Conservation (phyloP, 352 stramenopile species). For the Phytophthora sp. region DNA sequence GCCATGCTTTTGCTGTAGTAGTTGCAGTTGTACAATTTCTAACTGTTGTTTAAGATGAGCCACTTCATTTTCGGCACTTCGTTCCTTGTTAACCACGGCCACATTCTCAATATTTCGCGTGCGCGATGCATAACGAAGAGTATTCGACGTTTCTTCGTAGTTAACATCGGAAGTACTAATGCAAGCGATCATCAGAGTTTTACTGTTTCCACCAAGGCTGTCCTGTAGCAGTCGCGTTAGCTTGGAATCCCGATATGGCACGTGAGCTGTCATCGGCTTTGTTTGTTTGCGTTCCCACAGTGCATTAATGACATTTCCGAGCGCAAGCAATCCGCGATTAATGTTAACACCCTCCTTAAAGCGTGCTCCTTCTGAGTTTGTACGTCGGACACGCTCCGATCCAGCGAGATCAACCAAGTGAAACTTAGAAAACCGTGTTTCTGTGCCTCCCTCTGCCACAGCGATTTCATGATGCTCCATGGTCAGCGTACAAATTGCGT, state of each 20-base stretch:
- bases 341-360: conserved; percentile 95
- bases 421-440: conserved; percentile 87
- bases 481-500: conserved; percentile 89
- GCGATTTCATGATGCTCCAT: conserved; percentile 73
- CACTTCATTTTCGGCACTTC: conserved; percentile 87
- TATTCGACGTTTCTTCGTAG: conserved; percentile 96
- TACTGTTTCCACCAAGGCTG: conserved; percentile 90
- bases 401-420: conserved; percentile 96
- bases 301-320: conserved; percentile 96
- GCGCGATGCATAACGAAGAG: conserved; percentile 94
- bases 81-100: conserved; percentile 96
- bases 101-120: conserved; percentile 99
- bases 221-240: conserved; percentile 91
- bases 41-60: conserved; percentile 70
- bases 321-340: conserved; percentile 93
- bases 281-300: conserved; percentile 84
- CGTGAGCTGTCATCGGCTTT: conserved; percentile 39
- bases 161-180: conserved; percentile 84
- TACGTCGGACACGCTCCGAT: conserved; percentile 92
- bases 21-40: conserved; percentile 64
- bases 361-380: conserved; percentile 79
- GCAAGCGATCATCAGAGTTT: conserved; percentile 92
- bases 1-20: conserved; percentile 46
- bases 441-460: conserved; percentile 23
- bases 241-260: conserved; percentile 93